phyloP scores from a whole-genome alignment of 768 basidiomycete species.

The Leccinum barrowsii region DNA sequence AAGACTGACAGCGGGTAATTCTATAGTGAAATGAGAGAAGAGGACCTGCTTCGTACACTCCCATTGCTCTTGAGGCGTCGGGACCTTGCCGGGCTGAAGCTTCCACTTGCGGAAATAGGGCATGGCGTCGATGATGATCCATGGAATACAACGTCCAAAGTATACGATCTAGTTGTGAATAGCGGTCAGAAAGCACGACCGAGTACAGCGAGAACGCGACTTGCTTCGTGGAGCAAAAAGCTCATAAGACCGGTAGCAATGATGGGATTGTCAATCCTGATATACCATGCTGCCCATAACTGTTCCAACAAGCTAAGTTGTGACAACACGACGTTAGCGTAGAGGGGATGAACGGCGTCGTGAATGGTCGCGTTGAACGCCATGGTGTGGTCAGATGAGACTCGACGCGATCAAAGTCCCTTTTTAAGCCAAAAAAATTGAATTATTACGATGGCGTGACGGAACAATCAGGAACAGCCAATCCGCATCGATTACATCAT shows the following conservation, averaged over 20 bases:
- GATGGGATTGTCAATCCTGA: conserved; percentile 82
- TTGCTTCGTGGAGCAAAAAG: conserved; percentile 90
- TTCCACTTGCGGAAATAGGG: conserved; percentile 96
- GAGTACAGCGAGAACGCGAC: conserved; percentile 19
- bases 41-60: conserved; percentile 93
- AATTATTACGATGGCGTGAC: background rate
- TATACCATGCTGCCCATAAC: conserved; percentile 83
- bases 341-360: conserved; percentile 41
- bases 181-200: background rate
- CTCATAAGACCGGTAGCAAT: conserved; percentile 93
- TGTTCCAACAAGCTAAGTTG: conserved; percentile 70
- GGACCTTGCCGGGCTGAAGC: conserved; percentile 82
- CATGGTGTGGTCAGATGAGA: conserved; percentile 31
- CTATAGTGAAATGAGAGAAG: conserved; percentile 93
- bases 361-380: conserved; percentile 37
- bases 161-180: conserved; percentile 72
- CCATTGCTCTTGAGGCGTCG: conserved; percentile 84
- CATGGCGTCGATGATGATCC: conserved; percentile 92
- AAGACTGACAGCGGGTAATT: conserved; percentile 74
- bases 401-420: background rate
- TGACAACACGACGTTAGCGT: conserved; percentile 55
- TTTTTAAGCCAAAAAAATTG: background rate
- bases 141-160: conserved; percentile 92
- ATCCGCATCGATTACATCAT: background rate
- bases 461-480: background rate